These are phyloP conservation scores for Microbotryum saponariae DNA, from an alignment of 1,284 basidiomycete genomes.

Conservation along the genomic window DNA sequence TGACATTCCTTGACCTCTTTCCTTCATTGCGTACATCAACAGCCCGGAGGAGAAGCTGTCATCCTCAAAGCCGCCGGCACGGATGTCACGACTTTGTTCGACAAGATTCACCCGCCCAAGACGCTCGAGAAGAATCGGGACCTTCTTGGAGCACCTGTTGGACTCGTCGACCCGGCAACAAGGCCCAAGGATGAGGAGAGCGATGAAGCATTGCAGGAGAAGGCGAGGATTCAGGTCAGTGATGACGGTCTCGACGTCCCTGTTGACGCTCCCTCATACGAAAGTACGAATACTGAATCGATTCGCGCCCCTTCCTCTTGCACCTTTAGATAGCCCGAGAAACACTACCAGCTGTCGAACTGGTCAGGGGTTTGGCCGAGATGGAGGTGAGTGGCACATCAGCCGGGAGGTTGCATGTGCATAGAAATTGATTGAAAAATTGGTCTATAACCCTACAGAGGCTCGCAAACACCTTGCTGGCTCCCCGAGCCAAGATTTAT, in stretches of 20 bases:
- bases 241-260: too few species aligned
- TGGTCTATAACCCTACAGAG: slow-evolving; percentile 20
- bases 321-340: slow-evolving; percentile 26
- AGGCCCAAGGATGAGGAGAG: slow-evolving; percentile 15
- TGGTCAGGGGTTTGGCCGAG: slow-evolving; percentile 41
- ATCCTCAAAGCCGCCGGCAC: neutral
- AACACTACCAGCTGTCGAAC: neutral
- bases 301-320: neutral
- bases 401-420: too few species aligned
- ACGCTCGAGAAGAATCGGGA: slow-evolving; percentile 41
- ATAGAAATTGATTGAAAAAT: too few species aligned
- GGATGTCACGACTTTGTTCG: slow-evolving; percentile 32
- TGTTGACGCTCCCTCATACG: too few species aligned
- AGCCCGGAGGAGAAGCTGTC: neutral
- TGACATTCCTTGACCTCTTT: too few species aligned
- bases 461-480: slow-evolving; percentile 39
- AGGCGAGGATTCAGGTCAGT: slow-evolving; percentile 18
- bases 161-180: slow-evolving; percentile 21
- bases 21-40: too few species aligned
- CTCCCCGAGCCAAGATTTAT: slow-evolving; percentile 43
- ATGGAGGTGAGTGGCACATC: slow-evolving; percentile 36
- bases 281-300: too few species aligned
- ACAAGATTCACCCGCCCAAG: slow-evolving; percentile 41
- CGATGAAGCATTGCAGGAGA: slow-evolving; percentile 6
- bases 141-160: slow-evolving; percentile 6